Base-by-base conservation (phyloP, 73 alveolate species). In the Paramecium pentaurelia region DNA sequence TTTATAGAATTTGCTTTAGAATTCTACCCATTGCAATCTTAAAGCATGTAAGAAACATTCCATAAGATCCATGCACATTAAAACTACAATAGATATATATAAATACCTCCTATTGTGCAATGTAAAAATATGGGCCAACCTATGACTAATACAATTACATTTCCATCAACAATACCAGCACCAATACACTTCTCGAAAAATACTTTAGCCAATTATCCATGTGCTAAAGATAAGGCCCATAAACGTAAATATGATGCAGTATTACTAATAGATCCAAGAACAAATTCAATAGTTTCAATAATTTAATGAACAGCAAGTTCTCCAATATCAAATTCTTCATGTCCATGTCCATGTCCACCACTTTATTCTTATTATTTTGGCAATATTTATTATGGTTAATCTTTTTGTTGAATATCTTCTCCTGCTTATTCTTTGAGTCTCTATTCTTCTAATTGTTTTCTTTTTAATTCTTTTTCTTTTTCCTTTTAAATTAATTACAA, bases 221-320 rank as follows among this genome's bases (percentile, higher is more conserved):
- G 99, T 9, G 99, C 99, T 28, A 98, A 97, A n/a, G 98, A 94
- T 73, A 98, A 96, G 11, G 99, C 99, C 99, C 99, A 98, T 32
- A 98, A 95, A 95, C 99, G 98, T 71, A 98, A 95, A 93, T 98
- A 98, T 10, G 99, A 97, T 14, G 99, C 99, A 58, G 99, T 98
- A 88, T 98, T 98, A 77, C 99, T 96, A 47, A 98, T 95, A 58
- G 99, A 95, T 9, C 99, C 94, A 58, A 44, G 38, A 60, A 97
- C 99, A 64, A 96, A 98, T 95, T 98, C 99, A 89, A 98, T 98
- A 44, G 99, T 98, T 94, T 98, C 99, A 30, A 98, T 98, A 32
- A 97, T 87, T 95, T 98, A 96, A 92, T 98, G 99, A 27, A 98
- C 97, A 45, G 96, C 95, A 51, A 97, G 93, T 92, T 98, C 99